Conservation (phyloP, 176 grass and related monocot genomes). For the Phoenix roebelenii region DNA sequence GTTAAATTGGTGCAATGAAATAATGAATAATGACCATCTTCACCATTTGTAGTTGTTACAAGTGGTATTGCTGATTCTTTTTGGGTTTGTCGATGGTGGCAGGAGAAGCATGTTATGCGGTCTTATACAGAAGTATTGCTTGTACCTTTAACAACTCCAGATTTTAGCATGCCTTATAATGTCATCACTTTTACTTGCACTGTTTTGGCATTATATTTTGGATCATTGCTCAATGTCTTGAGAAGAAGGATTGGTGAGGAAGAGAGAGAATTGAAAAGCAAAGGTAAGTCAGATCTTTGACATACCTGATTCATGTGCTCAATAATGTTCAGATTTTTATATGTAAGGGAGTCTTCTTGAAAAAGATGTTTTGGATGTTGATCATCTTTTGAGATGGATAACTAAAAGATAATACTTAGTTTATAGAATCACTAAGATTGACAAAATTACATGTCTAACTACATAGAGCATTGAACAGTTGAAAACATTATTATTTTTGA, state of each 20-base stretch:
- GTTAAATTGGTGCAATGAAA: too few species aligned
- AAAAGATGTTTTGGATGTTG: too few species aligned
- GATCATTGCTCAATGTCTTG: slow-evolving; percentile 82
- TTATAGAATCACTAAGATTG: too few species aligned
- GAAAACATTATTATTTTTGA: too few species aligned
- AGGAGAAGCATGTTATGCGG: slow-evolving; percentile 68
- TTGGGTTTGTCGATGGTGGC: slow-evolving; percentile 20
- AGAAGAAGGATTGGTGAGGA: slow-evolving; percentile 74
- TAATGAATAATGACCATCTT: too few species aligned
- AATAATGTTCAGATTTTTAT: not conserved
- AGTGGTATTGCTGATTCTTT: not conserved
- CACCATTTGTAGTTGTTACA: too few species aligned
- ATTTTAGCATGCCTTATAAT: slow-evolving; percentile 99
- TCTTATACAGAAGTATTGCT: slow-evolving; percentile 95
- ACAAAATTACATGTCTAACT: too few species aligned
- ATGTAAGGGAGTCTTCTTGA: too few species aligned
- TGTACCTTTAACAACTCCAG: slow-evolving; percentile 94
- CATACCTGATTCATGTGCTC: not conserved
- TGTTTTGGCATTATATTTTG: slow-evolving; percentile 87
- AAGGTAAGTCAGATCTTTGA: slow-evolving; percentile 29
- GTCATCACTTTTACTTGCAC: slow-evolving; percentile 98
- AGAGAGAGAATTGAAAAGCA: slow-evolving; percentile 59
- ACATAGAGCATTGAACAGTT: too few species aligned
- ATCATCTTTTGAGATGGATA: too few species aligned
- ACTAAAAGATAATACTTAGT: too few species aligned